Conservation (phyloP, 2,329 filamentous ascomycete species). For the Ambrosiella cleistominuta region DNA sequence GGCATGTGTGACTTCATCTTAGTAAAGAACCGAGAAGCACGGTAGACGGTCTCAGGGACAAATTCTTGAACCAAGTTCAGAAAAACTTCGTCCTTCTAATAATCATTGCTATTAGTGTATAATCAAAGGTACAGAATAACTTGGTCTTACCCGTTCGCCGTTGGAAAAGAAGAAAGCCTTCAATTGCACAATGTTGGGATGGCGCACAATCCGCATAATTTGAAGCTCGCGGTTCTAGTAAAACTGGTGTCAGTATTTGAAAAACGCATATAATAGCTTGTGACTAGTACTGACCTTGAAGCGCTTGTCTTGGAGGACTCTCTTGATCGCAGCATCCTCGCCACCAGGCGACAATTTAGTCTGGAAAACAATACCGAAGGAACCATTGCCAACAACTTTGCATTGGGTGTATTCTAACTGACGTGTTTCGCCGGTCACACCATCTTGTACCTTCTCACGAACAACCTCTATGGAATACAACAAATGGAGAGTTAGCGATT, state of each 20-base stretch:
- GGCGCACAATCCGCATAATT: slow-evolving; percentile 98
- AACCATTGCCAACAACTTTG: slow-evolving; percentile 98
- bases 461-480: slow-evolving; percentile 56
- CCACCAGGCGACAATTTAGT: slow-evolving; percentile 96
- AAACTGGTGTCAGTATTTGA: background rate
- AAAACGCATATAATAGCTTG: background rate
- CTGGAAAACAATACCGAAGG: slow-evolving; percentile 97
- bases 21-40: slow-evolving; percentile 96
- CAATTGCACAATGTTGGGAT: slow-evolving; percentile 96
- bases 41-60: slow-evolving; percentile 95
- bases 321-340: slow-evolving; percentile 97
- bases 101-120: slow-evolving; percentile 7
- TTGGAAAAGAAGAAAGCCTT: slow-evolving; percentile 99
- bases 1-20: slow-evolving; percentile 99
- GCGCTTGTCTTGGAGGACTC: slow-evolving; percentile 94
- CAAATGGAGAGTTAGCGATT: background rate
- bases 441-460: slow-evolving; percentile 97
- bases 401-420: slow-evolving; percentile 98
- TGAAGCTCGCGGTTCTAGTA: slow-evolving; percentile 89
- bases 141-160: slow-evolving; percentile 70
- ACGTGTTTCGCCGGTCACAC: slow-evolving; percentile 85
- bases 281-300: slow-evolving; percentile 58
- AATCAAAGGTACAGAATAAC: background rate
- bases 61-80: slow-evolving; percentile 96
- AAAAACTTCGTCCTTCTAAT: slow-evolving; percentile 91